A percentile compares a stretch with the other conserved stretches of the same genome.
phyloP scores from a whole-genome alignment of 148 eudicot genomes.

The Spergularia marina region DNA sequence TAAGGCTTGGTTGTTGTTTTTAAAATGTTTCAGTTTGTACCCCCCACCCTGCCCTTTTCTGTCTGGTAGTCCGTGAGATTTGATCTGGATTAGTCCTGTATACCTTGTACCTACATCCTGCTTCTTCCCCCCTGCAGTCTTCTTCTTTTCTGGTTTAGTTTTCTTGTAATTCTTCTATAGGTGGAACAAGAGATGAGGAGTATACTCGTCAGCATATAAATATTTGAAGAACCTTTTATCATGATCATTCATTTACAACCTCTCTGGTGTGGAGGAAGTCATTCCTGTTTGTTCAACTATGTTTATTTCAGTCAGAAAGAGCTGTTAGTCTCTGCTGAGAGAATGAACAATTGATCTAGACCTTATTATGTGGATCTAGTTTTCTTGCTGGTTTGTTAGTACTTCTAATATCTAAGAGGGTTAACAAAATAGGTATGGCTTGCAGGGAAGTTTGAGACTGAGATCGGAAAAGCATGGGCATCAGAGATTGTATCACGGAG shows the following conservation, averaged over 20 bases:
- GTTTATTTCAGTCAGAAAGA: neutral
- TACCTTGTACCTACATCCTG: too few species aligned
- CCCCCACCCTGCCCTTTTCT: too few species aligned
- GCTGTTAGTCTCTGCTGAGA: neutral
- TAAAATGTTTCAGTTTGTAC: too few species aligned
- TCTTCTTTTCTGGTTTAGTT: too few species aligned
- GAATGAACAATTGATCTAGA: neutral
- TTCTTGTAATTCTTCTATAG: neutral
- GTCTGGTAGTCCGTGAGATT: too few species aligned
- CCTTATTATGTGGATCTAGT: neutral
- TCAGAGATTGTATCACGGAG: slow-evolving; percentile 63
- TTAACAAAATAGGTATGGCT: neutral
- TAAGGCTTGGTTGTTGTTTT: too few species aligned
- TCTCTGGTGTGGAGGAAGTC: too few species aligned
- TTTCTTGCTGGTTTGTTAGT: neutral
- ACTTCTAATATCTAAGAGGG: neutral
- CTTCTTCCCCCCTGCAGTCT: too few species aligned
- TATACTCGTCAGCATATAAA: neutral
- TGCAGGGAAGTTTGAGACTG: slow-evolving; percentile 90
- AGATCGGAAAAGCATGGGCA: slow-evolving; percentile 88
- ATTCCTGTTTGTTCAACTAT: too few species aligned
- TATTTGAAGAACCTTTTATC: neutral
- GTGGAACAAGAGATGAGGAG: neutral
- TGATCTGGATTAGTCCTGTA: too few species aligned
- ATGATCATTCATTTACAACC: too few species aligned